Evolutionary conservation across 2,329 filamentous ascomycete genomes (phyloP).

Genomic region (Colletotrichum kahawae): DNA sequence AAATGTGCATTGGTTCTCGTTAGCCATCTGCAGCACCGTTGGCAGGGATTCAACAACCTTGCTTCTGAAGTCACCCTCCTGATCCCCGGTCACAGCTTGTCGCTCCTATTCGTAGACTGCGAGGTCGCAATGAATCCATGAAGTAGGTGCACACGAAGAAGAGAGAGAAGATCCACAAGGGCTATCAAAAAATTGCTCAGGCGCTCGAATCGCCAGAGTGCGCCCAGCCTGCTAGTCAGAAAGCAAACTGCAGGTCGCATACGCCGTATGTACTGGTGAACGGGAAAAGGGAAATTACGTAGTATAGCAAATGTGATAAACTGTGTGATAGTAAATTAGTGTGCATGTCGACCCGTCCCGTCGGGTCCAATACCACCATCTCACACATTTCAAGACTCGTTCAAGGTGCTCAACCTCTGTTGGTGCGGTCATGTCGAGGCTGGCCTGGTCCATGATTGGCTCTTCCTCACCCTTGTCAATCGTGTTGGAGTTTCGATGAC

Average conservation of each 20-base stretch:
- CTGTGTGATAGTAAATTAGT: background rate
- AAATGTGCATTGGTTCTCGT: background rate
- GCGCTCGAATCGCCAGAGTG: background rate
- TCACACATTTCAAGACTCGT: background rate
- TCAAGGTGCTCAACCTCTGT: background rate
- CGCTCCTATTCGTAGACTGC: background rate
- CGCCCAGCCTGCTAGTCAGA: background rate
- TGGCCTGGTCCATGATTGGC: background rate
- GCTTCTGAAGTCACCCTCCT: background rate
- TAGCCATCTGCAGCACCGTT: background rate
- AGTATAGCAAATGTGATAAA: background rate
- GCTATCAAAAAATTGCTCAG: background rate
- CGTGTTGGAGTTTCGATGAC: background rate
- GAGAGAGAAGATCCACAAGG: background rate
- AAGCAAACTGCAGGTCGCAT: background rate
- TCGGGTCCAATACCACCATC: background rate
- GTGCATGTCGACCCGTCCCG: background rate
- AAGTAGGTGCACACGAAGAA: background rate
- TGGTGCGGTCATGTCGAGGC: background rate
- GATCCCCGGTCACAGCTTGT: background rate
- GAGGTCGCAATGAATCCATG: background rate
- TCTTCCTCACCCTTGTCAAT: background rate
- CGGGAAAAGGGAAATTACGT: background rate
- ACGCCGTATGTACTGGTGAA: background rate
- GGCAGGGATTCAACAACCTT: background rate